Conservation (phyloP, 2,329 filamentous ascomycete genomes). For the Phymatotrichopsis omnivora region DNA sequence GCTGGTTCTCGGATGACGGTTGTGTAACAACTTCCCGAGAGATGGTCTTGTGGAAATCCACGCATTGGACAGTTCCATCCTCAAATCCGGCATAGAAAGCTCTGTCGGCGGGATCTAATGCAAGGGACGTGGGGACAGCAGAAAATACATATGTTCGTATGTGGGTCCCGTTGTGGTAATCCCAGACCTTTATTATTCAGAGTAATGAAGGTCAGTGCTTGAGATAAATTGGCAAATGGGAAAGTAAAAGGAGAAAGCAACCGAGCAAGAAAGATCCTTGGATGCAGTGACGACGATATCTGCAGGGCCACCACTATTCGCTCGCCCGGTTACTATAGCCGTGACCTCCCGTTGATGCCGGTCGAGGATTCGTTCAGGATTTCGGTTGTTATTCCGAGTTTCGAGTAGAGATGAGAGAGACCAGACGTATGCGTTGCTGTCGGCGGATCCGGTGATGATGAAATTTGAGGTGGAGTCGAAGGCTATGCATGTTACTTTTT, state of each 20-base stretch:
- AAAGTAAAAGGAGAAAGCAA: slow-evolving; percentile 35
- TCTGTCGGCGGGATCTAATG: slow-evolving; percentile 72
- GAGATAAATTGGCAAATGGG: background rate
- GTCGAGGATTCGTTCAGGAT: slow-evolving; percentile 67
- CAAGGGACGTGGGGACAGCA: slow-evolving; percentile 58
- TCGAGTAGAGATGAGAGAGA: slow-evolving; percentile 64
- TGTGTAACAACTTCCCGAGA: slow-evolving; percentile 8
- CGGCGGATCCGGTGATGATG: slow-evolving; percentile 67
- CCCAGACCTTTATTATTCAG: slow-evolving; percentile 48
- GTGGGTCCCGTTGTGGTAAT: slow-evolving; percentile 67
- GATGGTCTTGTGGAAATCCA: slow-evolving; percentile 49
- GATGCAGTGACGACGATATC: slow-evolving; percentile 78
- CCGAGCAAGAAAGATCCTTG: slow-evolving; percentile 75
- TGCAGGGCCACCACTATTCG: slow-evolving; percentile 34
- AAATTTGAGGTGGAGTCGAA: slow-evolving; percentile 60
- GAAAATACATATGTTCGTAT: slow-evolving; percentile 76
- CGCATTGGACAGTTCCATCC: slow-evolving; percentile 66
- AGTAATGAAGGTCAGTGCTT: slow-evolving; percentile 12
- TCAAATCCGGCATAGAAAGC: slow-evolving; percentile 73
- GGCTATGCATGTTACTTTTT: slow-evolving; percentile 65
- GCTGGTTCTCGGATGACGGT: slow-evolving; percentile 14
- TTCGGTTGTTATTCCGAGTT: slow-evolving; percentile 46
- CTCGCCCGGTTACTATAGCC: slow-evolving; percentile 41
- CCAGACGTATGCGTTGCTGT: slow-evolving; percentile 91
- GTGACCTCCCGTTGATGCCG: slow-evolving; percentile 68